Percentiles rank a stretch among this genome's conserved stretches.
Conservation (phyloP, 768 basidiomycete species). For the Pulveroboletus ravenelii region DNA sequence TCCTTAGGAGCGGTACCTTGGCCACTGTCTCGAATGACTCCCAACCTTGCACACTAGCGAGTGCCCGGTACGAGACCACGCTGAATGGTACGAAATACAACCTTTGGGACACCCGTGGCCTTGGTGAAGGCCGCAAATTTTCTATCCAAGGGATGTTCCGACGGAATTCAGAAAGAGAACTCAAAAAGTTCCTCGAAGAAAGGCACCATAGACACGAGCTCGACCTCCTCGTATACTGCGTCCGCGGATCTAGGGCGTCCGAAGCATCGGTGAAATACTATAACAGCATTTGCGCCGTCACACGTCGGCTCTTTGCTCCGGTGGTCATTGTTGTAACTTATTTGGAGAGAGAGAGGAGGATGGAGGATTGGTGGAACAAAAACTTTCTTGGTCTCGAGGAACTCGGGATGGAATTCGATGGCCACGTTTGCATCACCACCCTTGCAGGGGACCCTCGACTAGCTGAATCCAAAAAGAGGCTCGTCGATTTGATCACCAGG, state of each 20-base stretch:
- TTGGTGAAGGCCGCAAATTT: conserved; percentile 27
- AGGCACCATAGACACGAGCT: conserved; percentile 26
- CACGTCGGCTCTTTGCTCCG: conserved; percentile 35
- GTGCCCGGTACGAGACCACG: conserved; percentile 1
- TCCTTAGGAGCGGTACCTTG: conserved; percentile 4
- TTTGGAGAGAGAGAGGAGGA: conserved; percentile 25
- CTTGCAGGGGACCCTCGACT: conserved; percentile 6
- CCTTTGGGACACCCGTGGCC: conserved; percentile 37
- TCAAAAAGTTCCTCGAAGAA: conserved; percentile 20
- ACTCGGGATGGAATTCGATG: conserved; percentile 32
- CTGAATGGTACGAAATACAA: conserved; percentile 2
- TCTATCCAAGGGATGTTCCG: conserved; percentile 4
- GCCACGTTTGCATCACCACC: conserved; percentile 36
- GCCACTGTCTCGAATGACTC: conserved; percentile 10
- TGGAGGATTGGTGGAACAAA: conserved; percentile 30
- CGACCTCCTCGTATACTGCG: conserved; percentile 37
- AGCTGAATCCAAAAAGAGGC: conserved; percentile 13
- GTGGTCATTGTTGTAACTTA: conserved; percentile 35
- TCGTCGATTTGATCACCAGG: conserved; percentile 12
- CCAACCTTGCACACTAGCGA: conserved; percentile 15
- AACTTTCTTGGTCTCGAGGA: conserved; percentile 26
- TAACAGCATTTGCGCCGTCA: conserved; percentile 29
- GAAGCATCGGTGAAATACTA: conserved; percentile 29
- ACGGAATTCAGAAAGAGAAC: conserved; percentile 9
- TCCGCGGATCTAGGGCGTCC: conserved; percentile 33